Evolutionary conservation across 2,329 filamentous ascomycete species (phyloP).

Genomic region (Bipolaris gigantea): DNA sequence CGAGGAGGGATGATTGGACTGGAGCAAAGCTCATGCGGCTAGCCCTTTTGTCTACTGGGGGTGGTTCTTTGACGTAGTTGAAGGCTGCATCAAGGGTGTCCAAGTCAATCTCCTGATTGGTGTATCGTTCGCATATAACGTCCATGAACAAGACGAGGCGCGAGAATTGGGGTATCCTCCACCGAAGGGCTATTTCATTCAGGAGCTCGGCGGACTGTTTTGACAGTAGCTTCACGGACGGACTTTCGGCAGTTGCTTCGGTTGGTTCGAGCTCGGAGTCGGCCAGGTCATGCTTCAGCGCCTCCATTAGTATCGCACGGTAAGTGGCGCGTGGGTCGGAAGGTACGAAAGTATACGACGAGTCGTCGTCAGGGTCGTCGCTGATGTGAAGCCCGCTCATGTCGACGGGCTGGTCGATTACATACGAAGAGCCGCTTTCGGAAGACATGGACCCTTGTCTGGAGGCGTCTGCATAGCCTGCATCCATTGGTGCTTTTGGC

Average conservation of each 20-base stretch:
- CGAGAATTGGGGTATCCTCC: slow-evolving; percentile 84
- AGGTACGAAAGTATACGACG: slow-evolving; percentile 90
- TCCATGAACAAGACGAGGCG: slow-evolving; percentile 81
- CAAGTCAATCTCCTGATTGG: slow-evolving; percentile 78
- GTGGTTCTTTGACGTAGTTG: slow-evolving; percentile 74
- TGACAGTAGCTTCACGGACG: slow-evolving; percentile 62
- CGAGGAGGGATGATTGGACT: slow-evolving; percentile 46
- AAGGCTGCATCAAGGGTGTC: slow-evolving; percentile 84
- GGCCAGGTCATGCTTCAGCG: slow-evolving; percentile 64
- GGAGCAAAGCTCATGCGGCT: slow-evolving; percentile 54
- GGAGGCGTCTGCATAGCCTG: slow-evolving; percentile 52
- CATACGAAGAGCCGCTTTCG: slow-evolving; percentile 53
- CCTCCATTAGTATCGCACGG: slow-evolving; percentile 77
- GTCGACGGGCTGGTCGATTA: slow-evolving; percentile 69
- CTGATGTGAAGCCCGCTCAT: slow-evolving; percentile 66
- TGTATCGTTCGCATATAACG: slow-evolving; percentile 80
- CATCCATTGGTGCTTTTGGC: slow-evolving; percentile 45
- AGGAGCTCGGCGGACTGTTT: slow-evolving; percentile 80
- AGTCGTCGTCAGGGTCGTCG: slow-evolving; percentile 56
- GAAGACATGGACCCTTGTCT: slow-evolving; percentile 51
- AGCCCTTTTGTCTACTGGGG: slow-evolving; percentile 64
- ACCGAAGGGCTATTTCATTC: slow-evolving; percentile 81
- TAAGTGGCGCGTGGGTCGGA: slow-evolving; percentile 81
- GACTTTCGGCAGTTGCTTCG: slow-evolving; percentile 52
- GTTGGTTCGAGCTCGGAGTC: slow-evolving; percentile 57